These are phyloP conservation scores for Calycina herbarum DNA, from an alignment of 2,329 filamentous ascomycete species.

Conservation along the genomic window DNA sequence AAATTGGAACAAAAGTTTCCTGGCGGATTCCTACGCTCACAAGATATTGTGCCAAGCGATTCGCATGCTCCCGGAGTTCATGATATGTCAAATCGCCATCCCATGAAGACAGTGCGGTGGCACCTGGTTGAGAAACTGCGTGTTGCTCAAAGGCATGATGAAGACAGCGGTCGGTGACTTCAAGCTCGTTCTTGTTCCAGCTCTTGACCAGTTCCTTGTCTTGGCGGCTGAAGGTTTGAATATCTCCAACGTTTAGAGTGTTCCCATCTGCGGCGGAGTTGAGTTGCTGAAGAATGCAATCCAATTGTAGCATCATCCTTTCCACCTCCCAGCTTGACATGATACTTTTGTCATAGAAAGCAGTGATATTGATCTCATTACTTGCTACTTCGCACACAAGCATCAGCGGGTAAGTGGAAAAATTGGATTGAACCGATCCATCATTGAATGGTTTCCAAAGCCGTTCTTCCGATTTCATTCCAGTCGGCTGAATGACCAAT, in stretches of 20 bases:
- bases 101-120: slow-evolving; percentile 16
- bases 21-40: slow-evolving; percentile 18
- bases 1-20: slow-evolving; percentile 24
- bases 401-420: slow-evolving; percentile 24
- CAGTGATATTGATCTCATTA: slow-evolving; percentile 16
- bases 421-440: slow-evolving; percentile 11
- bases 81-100: slow-evolving; percentile 24
- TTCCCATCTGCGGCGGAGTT: slow-evolving; percentile 20
- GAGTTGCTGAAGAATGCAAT: slow-evolving; percentile 12
- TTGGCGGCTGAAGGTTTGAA: slow-evolving; percentile 12
- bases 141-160: slow-evolving; percentile 26
- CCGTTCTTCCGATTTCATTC: slow-evolving; percentile 1
- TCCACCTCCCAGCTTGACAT: slow-evolving; percentile 16
- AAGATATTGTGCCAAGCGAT: slow-evolving; percentile 12
- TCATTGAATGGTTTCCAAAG: slow-evolving; percentile 9
- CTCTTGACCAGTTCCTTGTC: slow-evolving; percentile 10
- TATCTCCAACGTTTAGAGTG: slow-evolving; percentile 3
- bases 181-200: slow-evolving; percentile 11
- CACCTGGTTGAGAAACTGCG: slow-evolving; percentile 17
- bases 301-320: slow-evolving; percentile 18
- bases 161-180: slow-evolving; percentile 21
- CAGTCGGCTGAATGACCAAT: slow-evolving; percentile 27
- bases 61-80: slow-evolving; percentile 18
- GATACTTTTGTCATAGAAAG: slow-evolving; percentile 16
- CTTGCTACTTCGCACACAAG: slow-evolving; percentile 16